Evolutionary conservation across 1,284 basidiomycete genomes (phyloP).

Genomic region (Microbotryum violaceum): DNA sequence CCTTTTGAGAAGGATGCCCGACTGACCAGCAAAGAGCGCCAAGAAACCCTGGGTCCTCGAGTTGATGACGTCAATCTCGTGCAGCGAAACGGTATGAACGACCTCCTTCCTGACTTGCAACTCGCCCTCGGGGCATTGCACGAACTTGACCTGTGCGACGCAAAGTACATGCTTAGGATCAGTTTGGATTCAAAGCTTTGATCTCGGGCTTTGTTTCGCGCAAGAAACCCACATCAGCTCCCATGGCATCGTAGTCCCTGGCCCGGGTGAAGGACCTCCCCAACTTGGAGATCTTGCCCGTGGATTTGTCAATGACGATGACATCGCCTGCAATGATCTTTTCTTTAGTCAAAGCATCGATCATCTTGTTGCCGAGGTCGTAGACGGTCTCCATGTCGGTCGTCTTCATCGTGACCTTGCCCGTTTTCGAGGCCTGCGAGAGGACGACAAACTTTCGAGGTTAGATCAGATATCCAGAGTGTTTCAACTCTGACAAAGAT

Average conservation of each 20-base stretch:
- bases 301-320: constrained; percentile 90
- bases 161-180: neutral
- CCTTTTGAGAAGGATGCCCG: neutral
- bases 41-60: constrained; percentile 83
- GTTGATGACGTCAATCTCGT: constrained; percentile 99
- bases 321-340: constrained; percentile 96
- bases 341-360: constrained; percentile 91
- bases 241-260: constrained; percentile 97
- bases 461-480: neutral
- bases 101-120: constrained; percentile 95
- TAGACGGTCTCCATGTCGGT: constrained; percentile 99
- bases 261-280: constrained; percentile 92
- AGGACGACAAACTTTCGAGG: neutral
- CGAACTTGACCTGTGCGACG: constrained; percentile 74
- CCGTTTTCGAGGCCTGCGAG: constrained; percentile 85
- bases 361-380: constrained; percentile 98
- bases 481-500: neutral
- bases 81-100: constrained; percentile 91
- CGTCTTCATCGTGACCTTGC: constrained; percentile 94
- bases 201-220: neutral
- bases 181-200: neutral
- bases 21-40: constrained; percentile 57
- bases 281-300: constrained; percentile 93
- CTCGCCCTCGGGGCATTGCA: constrained; percentile 96
- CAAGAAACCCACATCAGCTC: constrained; percentile 71